Evolutionary conservation across 495 filamentous ascomycete species (phyloP), one percentile per base, ranked within the genome.

Genomic region (Stereocaulon alpinum): DNA sequence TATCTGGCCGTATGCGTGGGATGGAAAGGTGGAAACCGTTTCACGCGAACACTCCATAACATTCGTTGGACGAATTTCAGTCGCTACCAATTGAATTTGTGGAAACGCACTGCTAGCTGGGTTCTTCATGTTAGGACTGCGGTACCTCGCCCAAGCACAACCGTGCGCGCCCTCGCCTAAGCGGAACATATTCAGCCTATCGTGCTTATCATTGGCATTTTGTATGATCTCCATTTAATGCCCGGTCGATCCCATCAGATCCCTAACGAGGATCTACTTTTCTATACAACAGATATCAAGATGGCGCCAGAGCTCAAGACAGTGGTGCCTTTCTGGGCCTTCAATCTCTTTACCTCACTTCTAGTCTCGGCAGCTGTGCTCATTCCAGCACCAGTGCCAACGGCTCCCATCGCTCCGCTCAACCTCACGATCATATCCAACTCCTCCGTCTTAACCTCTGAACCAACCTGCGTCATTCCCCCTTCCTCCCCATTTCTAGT

Each of bases 141-240:
- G 10, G n/a, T 22, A 7, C 30, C 9, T 22, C 24, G 49, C 49
- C 49, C 29, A 37, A 52, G 49, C 49, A 11, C 30, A 52, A 52
- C 49, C 49, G 49, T 52, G 49, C 49, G 30, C 49, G n/a, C n/a
- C n/a, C 1, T 37, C 49, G 49, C 49, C 34, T 52, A 52, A 52
- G 49, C 49, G 49, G 17, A 32, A 32, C 24, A 51, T 34, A 52
- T 34, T 52, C 17, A 34, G 14, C 47, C 15, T 9, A 50, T 3
- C 15, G 30, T 49, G 15, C 27, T 17, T 3, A 32, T 14, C 1
- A 7, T 29, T 15, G 17, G 6, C 3, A 51, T 17, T 9, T 20
- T 4, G 9, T 15, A 37, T 52, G 30, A 52, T 52, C 30, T 52
- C 14, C 30, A 52, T 52, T 22, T 37, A 52, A 37, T 37, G 17